phyloP scores from a whole-genome alignment of 2,329 filamentous ascomycete genomes.

The Botrytis hyacinthi region DNA sequence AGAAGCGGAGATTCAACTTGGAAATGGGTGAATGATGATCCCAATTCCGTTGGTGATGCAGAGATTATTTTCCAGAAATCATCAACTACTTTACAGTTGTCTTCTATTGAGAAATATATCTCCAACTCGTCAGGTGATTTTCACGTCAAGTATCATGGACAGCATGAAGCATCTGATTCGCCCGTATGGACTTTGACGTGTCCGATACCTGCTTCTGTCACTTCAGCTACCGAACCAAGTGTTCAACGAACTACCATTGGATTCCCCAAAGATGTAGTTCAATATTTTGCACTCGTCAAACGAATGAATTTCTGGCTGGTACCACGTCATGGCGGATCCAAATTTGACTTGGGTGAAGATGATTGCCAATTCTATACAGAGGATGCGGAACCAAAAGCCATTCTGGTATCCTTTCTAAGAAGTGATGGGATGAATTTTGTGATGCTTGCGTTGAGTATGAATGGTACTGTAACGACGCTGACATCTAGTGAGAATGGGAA shows the following conservation, averaged over 20 bases:
- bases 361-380: background rate
- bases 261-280: background rate
- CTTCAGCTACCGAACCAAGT: background rate
- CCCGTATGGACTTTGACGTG: background rate
- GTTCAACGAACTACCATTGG: background rate
- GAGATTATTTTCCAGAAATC: slow-evolving; percentile 4
- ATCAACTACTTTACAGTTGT: no score
- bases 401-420: slow-evolving; percentile 24
- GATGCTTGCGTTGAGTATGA: slow-evolving; percentile 23
- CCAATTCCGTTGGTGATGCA: background rate
- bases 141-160: background rate
- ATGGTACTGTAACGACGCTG: slow-evolving; percentile 19
- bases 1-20: background rate
- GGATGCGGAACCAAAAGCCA: background rate
- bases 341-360: background rate
- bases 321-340: background rate
- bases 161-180: background rate
- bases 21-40: slow-evolving; percentile 11
- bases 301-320: slow-evolving; percentile 10
- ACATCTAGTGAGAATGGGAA: slow-evolving; percentile 19
- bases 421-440: slow-evolving; percentile 22
- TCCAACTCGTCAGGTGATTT: background rate
- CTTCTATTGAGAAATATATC: background rate
- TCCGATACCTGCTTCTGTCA: background rate
- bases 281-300: slow-evolving; percentile 16